Evolutionary conservation across 495 filamentous ascomycete species (phyloP).

Genomic region (Neurospora sublineolata): DNA sequence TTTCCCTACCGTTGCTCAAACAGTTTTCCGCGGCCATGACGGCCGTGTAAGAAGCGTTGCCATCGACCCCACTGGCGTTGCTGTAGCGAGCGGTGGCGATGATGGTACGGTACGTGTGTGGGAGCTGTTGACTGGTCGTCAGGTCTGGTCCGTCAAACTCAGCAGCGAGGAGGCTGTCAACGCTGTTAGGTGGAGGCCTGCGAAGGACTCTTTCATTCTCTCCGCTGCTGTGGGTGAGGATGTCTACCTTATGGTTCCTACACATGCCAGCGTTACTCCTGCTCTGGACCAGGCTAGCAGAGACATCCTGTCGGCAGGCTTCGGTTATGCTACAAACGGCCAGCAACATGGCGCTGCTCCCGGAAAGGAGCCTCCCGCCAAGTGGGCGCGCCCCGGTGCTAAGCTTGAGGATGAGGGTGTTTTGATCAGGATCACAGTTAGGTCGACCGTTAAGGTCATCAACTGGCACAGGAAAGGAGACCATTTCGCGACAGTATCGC

Average conservation of each 20-base stretch:
- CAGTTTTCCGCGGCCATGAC: constrained; percentile 76
- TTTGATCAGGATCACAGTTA: constrained; percentile 64
- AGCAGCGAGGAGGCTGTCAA: constrained; percentile 76
- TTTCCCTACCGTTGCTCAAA: constrained; percentile 80
- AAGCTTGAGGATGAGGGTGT: constrained; percentile 66
- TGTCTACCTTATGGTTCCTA: constrained; percentile 70
- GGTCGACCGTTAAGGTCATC: constrained; percentile 76
- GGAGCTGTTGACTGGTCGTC: constrained; percentile 77
- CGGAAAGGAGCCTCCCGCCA: constrained; percentile 64
- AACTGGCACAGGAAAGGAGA: constrained; percentile 91
- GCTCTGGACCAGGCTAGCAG: constrained; percentile 55
- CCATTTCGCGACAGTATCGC: constrained; percentile 87
- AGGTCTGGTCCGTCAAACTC: constrained; percentile 74
- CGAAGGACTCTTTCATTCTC: constrained; percentile 67
- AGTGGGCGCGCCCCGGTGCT: constrained; percentile 72
- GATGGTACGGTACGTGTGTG: constrained; percentile 88
- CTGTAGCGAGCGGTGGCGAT: constrained; percentile 74
- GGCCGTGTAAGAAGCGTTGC: constrained; percentile 75
- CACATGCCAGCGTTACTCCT: constrained; percentile 20
- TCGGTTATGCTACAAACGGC: constrained; percentile 71
- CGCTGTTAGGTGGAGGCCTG: constrained; percentile 80
- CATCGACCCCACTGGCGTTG: constrained; percentile 32
- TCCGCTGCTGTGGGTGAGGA: constrained; percentile 75
- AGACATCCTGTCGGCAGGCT: constrained; percentile 73
- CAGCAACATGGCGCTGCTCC: constrained; percentile 44